Conservation (phyloP, 108 stramenopile species). For the Chaetoceros tenuissimus region DNA sequence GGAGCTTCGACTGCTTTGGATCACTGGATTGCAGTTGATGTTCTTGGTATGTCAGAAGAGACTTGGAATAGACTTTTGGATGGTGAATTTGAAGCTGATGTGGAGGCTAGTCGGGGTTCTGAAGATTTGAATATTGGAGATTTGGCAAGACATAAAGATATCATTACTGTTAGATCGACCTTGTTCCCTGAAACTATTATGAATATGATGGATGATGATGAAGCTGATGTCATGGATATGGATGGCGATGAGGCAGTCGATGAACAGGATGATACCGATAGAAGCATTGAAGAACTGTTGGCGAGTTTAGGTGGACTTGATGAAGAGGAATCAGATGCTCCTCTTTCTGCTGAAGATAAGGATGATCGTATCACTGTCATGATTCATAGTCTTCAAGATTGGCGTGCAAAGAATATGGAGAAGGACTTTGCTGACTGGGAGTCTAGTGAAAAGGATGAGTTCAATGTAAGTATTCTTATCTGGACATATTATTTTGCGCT, state of each 20-base stretch:
- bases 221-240: conserved; percentile 12
- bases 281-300: conserved; percentile 41
- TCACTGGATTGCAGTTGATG: conserved; percentile 79
- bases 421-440: conserved; percentile 58
- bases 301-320: conserved; percentile 39
- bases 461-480: conserved; percentile 43
- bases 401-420: conserved; percentile 47
- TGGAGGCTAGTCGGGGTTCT: conserved; percentile 21
- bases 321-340: conserved; percentile 20
- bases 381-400: conserved; percentile 64
- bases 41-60: conserved; percentile 59
- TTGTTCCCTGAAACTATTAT: conserved; percentile 71
- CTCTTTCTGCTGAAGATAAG: background rate
- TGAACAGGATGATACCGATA: conserved; percentile 18
- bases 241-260: conserved; percentile 5
- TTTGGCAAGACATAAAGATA: conserved; percentile 33
- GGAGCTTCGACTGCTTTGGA: conserved; percentile 75
- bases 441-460: conserved; percentile 35
- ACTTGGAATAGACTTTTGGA: conserved; percentile 63
- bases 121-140: conserved; percentile 18
- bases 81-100: conserved; percentile 40
- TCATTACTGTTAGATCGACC: conserved; percentile 56
- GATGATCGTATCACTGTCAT: conserved; percentile 6
- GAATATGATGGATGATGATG: conserved; percentile 3
- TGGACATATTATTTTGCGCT: background rate